Percentiles rank a stretch among this genome's conserved stretches.
Evolutionary conservation across 192 early-diverging fungal species (phyloP).

Genomic region (Entomortierella lignicola): DNA sequence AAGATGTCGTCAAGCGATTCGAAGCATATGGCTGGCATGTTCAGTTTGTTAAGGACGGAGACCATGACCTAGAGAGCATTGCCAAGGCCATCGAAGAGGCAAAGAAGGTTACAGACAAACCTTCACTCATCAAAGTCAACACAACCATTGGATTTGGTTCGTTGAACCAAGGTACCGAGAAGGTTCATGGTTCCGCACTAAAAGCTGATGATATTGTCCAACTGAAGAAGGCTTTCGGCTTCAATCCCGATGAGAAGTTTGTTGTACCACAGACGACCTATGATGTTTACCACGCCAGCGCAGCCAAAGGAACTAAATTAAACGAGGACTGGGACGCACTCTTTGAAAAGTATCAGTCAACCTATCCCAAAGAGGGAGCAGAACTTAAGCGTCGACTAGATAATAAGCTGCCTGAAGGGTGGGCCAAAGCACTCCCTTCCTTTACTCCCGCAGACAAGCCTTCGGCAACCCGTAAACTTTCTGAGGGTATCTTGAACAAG

Average conservation of each 20-base stretch:
- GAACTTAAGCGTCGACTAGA: conserved; percentile 83
- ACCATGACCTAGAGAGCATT: conserved; percentile 79
- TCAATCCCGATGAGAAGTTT: conserved; percentile 81
- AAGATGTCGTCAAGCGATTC: conserved; percentile 89
- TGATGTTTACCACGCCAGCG: conserved; percentile 57
- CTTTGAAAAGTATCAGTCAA: conserved; percentile 73
- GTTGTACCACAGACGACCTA: conserved; percentile 76
- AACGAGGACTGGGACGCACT: conserved; percentile 84
- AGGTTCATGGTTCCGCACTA: conserved; percentile 92
- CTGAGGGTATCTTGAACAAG: conserved; percentile 86
- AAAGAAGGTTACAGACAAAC: conserved; percentile 87
- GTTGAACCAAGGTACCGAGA: conserved; percentile 86
- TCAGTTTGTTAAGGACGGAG: conserved; percentile 79
- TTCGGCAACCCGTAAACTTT: conserved; percentile 89
- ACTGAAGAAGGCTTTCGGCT: conserved; percentile 86
- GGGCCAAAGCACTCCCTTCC: conserved; percentile 77
- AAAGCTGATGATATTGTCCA: conserved; percentile 81
- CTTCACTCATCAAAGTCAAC: conserved; percentile 87
- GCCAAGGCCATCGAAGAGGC: conserved; percentile 82
- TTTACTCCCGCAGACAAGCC: conserved; percentile 87
- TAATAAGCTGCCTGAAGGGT: conserved; percentile 78
- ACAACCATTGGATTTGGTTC: conserved; percentile 97
- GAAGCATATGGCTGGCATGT: conserved; percentile 97
- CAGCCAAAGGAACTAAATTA: conserved; percentile 67
- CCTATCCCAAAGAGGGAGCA: conserved; percentile 74